These are phyloP conservation scores for Carex scoparia DNA, from an alignment of 176 grass and related monocot species.

Conservation along the genomic window DNA sequence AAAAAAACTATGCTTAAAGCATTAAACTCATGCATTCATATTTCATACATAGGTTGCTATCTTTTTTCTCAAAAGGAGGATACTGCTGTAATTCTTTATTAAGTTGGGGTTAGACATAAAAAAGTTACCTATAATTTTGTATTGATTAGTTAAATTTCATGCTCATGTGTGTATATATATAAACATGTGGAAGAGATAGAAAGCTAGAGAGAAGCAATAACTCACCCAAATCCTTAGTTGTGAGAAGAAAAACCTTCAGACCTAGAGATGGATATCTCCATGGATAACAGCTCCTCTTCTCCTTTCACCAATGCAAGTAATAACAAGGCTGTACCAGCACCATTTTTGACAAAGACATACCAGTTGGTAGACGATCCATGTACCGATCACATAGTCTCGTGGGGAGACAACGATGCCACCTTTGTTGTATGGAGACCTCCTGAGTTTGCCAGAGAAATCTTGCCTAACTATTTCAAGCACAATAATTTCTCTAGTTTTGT, in stretches of 20 bases:
- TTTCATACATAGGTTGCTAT: not conserved
- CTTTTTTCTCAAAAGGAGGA: not conserved
- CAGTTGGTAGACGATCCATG: conserved; percentile 95
- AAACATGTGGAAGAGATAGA: conserved; percentile 49
- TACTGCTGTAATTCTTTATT: not conserved
- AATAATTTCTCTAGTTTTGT: conserved; percentile 99
- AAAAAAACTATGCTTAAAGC: not conserved
- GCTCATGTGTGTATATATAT: conserved; percentile 41
- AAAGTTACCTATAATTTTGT: not conserved
- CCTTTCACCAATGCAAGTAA: not conserved
- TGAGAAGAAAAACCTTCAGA: conserved; percentile 34
- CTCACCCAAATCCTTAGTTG: conserved; percentile 46
- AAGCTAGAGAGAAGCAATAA: conserved; percentile 32
- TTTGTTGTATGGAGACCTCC: conserved; percentile 95
- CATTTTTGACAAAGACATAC: conserved; percentile 96
- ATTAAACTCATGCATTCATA: not conserved
- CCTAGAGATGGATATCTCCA: conserved; percentile 55
- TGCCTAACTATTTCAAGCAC: conserved; percentile 99
- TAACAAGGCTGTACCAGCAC: conserved; percentile 63
- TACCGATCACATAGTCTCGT: conserved; percentile 97
- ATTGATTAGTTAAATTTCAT: not conserved
- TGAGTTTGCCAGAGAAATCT: conserved; percentile 82
- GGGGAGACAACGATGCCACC: conserved; percentile 77
- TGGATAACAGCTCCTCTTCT: conserved; percentile 44
- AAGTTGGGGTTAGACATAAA: not conserved